These are phyloP conservation scores for Scedosporium apiospermum DNA, from an alignment of 2,329 filamentous ascomycete genomes.

Conservation along the genomic window DNA sequence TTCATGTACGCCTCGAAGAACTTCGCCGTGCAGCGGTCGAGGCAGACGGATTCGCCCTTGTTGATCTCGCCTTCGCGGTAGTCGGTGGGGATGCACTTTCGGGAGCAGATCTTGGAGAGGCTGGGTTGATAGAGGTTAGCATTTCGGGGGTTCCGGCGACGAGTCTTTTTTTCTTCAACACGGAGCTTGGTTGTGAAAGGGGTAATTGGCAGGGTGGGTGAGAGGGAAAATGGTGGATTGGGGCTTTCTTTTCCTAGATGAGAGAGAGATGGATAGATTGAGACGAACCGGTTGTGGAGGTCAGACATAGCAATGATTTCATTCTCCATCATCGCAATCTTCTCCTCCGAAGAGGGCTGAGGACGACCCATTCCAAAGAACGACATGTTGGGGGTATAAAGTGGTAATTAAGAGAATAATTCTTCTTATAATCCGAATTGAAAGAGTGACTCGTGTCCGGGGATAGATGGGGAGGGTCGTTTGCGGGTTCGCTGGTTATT, in stretches of 20 bases:
- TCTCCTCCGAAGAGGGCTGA: constrained; percentile 90
- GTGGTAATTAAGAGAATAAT: too few relatives aligned
- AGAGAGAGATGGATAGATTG: not conserved
- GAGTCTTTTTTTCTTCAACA: not conserved
- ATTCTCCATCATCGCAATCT: constrained; percentile 90
- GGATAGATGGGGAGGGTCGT: too few relatives aligned
- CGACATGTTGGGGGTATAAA: constrained; percentile 24
- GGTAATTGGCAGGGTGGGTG: not conserved
- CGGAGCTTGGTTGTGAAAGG: too few relatives aligned
- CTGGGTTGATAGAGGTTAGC: constrained; percentile 30
- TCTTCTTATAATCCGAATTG: too few relatives aligned
- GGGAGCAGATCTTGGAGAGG: constrained; percentile 78
- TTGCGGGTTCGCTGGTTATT: too few relatives aligned
- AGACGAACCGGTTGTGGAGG: constrained; percentile 86
- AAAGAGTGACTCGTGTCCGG: too few relatives aligned
- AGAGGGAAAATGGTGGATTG: not conserved
- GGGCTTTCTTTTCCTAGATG: not conserved
- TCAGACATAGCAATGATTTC: constrained; percentile 97
- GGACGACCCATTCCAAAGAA: constrained; percentile 47
- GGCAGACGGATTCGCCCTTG: constrained; percentile 97
- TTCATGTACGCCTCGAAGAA: constrained; percentile 99
- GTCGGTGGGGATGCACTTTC: constrained; percentile 85
- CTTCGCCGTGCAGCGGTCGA: constrained; percentile 94
- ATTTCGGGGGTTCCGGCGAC: not conserved
- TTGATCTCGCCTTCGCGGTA: constrained; percentile 96